Conservation (phyloP, 441 rosid genomes). For the Eutrema salsugineum region DNA sequence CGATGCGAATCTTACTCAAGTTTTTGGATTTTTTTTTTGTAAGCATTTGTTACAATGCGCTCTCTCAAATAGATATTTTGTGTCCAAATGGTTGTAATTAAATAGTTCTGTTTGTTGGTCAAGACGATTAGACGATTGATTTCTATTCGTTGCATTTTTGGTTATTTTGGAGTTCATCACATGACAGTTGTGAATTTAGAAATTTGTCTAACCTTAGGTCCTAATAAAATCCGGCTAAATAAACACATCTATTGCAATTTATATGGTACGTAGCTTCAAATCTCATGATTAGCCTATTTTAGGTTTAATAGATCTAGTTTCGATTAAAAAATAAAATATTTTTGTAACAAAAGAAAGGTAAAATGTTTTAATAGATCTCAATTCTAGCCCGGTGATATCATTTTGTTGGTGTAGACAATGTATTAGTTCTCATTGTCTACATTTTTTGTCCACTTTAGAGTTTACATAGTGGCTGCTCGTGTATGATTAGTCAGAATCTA, state of each 20-base stretch:
- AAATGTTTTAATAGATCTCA: neutral
- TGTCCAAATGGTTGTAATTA: constrained; percentile 17
- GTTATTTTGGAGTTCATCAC: constrained; percentile 12
- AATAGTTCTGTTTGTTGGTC: constrained; percentile 1
- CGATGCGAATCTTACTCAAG: constrained; percentile 17
- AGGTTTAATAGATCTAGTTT: neutral
- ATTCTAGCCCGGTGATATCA: neutral
- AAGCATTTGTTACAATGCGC: constrained; percentile 19
- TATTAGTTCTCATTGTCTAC: neutral
- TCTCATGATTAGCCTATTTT: neutral
- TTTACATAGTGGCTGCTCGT: neutral
- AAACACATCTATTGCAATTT: neutral
- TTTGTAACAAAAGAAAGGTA: neutral
- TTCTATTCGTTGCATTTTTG: neutral
- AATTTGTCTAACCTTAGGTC: constrained; percentile 1
- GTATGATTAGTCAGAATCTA: neutral
- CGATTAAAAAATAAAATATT: neutral
- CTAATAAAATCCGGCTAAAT: neutral
- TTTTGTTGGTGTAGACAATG: neutral
- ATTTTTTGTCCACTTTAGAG: neutral
- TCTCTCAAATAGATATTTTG: constrained; percentile 19
- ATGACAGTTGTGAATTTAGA: constrained; percentile 25
- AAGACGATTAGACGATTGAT: neutral
- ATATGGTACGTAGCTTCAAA: neutral
- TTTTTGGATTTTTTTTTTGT: neutral